phyloP scores from a whole-genome alignment of 2,329 filamentous ascomycete species.

The Anisogramma anomala region DNA sequence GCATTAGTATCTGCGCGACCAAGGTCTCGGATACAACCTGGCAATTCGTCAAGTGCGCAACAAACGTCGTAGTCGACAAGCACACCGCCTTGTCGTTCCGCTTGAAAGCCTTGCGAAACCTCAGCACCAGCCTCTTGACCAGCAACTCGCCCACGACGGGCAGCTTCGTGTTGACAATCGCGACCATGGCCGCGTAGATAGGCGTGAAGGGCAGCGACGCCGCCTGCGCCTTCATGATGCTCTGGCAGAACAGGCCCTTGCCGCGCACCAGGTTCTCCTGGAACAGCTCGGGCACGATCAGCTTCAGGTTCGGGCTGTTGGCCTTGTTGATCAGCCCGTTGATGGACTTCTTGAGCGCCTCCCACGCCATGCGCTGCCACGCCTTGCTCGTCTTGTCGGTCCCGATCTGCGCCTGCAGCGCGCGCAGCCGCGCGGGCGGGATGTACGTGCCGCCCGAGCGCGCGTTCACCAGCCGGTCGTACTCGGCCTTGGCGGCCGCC shows the following conservation, averaged over 20 bases:
- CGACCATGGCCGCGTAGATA: conserved; percentile 90
- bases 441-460: conserved; percentile 95
- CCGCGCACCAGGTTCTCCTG: conserved; percentile 87
- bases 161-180: conserved; percentile 95
- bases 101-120: conserved; percentile 92
- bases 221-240: conserved; percentile 97
- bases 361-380: conserved; percentile 98
- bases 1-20: conserved; percentile 78
- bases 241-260: conserved; percentile 83
- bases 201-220: conserved; percentile 92
- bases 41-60: conserved; percentile 91
- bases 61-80: conserved; percentile 81
- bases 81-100: conserved; percentile 96
- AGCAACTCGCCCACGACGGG: conserved; percentile 89
- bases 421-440: conserved; percentile 77
- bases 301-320: conserved; percentile 95
- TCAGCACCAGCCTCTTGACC: conserved; percentile 71
- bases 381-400: conserved; percentile 94
- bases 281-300: conserved; percentile 92
- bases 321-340: conserved; percentile 99
- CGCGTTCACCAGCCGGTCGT: conserved; percentile 83
- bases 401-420: conserved; percentile 79
- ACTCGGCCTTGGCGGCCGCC: conserved; percentile 79
- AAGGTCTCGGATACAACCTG: conserved; percentile 92
- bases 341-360: conserved; percentile 96